Conservation (phyloP, 805 yeast species). For the Starmera pachycereana region DNA sequence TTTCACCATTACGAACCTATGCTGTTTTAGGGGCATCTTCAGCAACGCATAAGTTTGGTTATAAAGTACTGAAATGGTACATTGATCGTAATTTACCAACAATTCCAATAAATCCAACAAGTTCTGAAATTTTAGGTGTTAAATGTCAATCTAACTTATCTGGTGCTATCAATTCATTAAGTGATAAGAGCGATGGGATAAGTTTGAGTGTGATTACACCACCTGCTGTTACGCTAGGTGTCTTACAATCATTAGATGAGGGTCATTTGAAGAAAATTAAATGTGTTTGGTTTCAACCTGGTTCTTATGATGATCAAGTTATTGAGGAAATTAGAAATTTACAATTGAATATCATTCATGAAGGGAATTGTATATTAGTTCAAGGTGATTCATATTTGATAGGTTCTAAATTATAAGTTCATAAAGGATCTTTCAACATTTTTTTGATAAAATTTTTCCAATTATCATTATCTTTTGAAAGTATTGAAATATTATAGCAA, state of each 20-base stretch:
- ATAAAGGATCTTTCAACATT: conserved; percentile 20
- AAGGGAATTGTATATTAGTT: conserved; percentile 61
- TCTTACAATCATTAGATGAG: conserved; percentile 28
- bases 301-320: conserved; percentile 49
- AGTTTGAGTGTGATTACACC: conserved; percentile 70
- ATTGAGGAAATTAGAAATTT: conserved; percentile 30
- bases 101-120: conserved; percentile 55
- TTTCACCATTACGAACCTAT: conserved; percentile 40
- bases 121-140: conserved; percentile 34
- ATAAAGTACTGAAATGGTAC: conserved; percentile 64
- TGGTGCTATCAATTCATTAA: conserved; percentile 14
- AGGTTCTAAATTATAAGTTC: conserved; percentile 26
- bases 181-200: conserved; percentile 30
- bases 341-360: conserved; percentile 25
- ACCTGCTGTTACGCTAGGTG: conserved; percentile 44
- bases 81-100: conserved; percentile 43
- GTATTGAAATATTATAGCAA: conserved; percentile 34
- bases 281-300: conserved; percentile 81
- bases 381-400: conserved; percentile 44
- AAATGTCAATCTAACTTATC: conserved; percentile 25
- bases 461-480: conserved; percentile 14
- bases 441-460: conserved; percentile 31
- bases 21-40: conserved; percentile 68
- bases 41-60: conserved; percentile 57
- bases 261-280: conserved; percentile 24